A percentile compares a stretch with the other conserved stretches of the same genome.
These are phyloP conservation scores for Centrapalus pauciflorus DNA, from an alignment of 129 eudicot species.

Conservation along the genomic window DNA sequence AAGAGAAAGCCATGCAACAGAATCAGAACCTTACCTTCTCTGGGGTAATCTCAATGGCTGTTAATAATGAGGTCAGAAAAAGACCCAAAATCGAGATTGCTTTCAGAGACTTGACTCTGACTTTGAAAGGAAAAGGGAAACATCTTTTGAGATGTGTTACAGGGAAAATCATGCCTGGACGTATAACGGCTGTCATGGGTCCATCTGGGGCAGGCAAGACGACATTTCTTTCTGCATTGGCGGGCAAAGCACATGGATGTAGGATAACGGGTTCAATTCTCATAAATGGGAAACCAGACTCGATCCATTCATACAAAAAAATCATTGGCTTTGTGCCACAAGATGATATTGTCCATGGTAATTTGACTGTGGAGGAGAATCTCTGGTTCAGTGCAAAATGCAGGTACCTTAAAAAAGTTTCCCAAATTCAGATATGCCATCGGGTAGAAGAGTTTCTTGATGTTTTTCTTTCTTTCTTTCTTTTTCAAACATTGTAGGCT, in stretches of 20 bases:
- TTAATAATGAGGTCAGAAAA: slow-evolving; percentile 43
- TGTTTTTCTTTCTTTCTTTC: neutral
- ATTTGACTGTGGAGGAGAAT: slow-evolving; percentile 62
- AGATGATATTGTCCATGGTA: slow-evolving; percentile 68
- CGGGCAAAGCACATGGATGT: slow-evolving; percentile 76
- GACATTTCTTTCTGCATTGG: slow-evolving; percentile 80
- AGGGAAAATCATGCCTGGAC: slow-evolving; percentile 82
- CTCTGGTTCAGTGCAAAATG: slow-evolving; percentile 62
- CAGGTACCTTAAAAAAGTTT: slow-evolving; percentile 44
- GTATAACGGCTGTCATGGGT: slow-evolving; percentile 88
- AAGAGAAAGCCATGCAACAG: slow-evolving; percentile 73
- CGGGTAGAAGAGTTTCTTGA: neutral
- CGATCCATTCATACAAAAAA: slow-evolving; percentile 52
- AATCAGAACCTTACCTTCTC: slow-evolving; percentile 78
- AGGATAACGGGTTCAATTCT: slow-evolving; percentile 45
- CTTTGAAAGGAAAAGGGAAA: slow-evolving; percentile 74
- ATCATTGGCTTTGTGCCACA: slow-evolving; percentile 71
- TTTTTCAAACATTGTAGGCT: slow-evolving; percentile 52
- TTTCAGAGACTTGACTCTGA: slow-evolving; percentile 68
- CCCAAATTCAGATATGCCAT: neutral
- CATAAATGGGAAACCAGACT: slow-evolving; percentile 49
- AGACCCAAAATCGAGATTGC: slow-evolving; percentile 73
- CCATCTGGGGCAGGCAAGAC: slow-evolving; percentile 99
- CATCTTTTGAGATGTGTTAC: slow-evolving; percentile 62
- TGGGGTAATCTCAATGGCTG: slow-evolving; percentile 75